These are phyloP conservation scores for Xylaria sp. DNA, from an alignment of 2,329 filamentous ascomycete species.

Conservation along the genomic window DNA sequence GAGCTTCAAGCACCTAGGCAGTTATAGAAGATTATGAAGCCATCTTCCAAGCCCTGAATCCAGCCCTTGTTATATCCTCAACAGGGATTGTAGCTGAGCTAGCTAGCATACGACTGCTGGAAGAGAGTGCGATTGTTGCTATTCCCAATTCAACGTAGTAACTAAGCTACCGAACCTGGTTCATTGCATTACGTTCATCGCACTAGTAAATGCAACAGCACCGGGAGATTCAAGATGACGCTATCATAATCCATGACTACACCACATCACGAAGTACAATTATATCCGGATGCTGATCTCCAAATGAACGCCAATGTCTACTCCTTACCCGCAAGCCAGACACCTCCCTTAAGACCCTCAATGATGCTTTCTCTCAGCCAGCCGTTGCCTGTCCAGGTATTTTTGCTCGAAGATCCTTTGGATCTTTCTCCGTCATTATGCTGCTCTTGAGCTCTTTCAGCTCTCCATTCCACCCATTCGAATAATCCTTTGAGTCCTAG, in stretches of 20 bases:
- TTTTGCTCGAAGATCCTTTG: conserved; percentile 27
- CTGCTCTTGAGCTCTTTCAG: conserved; percentile 34
- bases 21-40: too few relatives aligned
- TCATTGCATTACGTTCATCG: background rate
- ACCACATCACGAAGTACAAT: background rate
- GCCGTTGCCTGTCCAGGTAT: conserved; percentile 48
- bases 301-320: conserved; percentile 9
- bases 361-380: conserved; percentile 63
- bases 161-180: background rate
- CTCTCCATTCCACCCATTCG: conserved; percentile 60
- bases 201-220: background rate
- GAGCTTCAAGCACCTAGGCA: too few relatives aligned
- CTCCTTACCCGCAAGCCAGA: conserved; percentile 55
- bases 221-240: background rate
- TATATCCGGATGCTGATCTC: background rate
- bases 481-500: conserved; percentile 59
- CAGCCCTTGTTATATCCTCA: too few relatives aligned
- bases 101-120: too few relatives aligned
- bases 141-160: background rate
- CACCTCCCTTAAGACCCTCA: conserved; percentile 60
- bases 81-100: too few relatives aligned
- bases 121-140: background rate
- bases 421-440: conserved; percentile 31
- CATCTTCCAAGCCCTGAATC: too few relatives aligned
- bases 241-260: background rate